Evolutionary conservation across 768 basidiomycete species (phyloP).

Genomic region (Tubosaeta sp.): DNA sequence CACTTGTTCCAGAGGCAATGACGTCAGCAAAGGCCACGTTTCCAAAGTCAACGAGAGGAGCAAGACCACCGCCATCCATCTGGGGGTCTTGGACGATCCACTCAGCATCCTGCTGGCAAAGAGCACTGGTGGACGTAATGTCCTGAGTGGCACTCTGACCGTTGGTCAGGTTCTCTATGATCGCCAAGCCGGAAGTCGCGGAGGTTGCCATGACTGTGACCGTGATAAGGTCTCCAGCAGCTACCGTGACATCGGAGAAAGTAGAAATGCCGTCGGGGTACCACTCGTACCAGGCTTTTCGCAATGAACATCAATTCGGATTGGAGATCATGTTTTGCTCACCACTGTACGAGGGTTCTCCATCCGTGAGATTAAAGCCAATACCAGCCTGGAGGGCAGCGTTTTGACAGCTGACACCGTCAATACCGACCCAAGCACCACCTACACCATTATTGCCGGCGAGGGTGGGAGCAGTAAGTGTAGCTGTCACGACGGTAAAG

Average conservation of each 20-base stretch:
- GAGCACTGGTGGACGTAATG: constrained; percentile 11
- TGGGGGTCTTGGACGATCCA: constrained; percentile 23
- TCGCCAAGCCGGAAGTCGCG: constrained; percentile 14
- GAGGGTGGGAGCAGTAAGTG: constrained; percentile 18
- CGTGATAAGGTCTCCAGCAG: constrained; percentile 13
- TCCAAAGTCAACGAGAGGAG: constrained; percentile 17
- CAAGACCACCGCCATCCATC: background rate
- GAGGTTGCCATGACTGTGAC: constrained; percentile 15
- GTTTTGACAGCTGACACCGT: constrained; percentile 10
- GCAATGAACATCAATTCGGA: background rate
- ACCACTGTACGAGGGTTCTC: constrained; percentile 9
- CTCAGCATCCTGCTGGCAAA: constrained; percentile 17
- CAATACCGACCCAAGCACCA: constrained; percentile 25
- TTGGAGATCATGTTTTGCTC: background rate
- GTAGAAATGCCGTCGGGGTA: constrained; percentile 12
- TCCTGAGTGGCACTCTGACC: constrained; percentile 2
- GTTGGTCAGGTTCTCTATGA: constrained; percentile 20
- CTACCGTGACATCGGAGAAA: constrained; percentile 14
- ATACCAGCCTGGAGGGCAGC: constrained; percentile 21
- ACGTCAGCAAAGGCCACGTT: constrained; percentile 14
- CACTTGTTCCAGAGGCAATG: constrained; percentile 4
- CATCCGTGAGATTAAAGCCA: constrained; percentile 4
- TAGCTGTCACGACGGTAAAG: constrained; percentile 16
- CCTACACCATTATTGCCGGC: constrained; percentile 9
- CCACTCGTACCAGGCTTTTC: constrained; percentile 23